phyloP scores from a whole-genome alignment of 225 moss, liverwort and hornwort genomes.

The Takakia lepidozioides region DNA sequence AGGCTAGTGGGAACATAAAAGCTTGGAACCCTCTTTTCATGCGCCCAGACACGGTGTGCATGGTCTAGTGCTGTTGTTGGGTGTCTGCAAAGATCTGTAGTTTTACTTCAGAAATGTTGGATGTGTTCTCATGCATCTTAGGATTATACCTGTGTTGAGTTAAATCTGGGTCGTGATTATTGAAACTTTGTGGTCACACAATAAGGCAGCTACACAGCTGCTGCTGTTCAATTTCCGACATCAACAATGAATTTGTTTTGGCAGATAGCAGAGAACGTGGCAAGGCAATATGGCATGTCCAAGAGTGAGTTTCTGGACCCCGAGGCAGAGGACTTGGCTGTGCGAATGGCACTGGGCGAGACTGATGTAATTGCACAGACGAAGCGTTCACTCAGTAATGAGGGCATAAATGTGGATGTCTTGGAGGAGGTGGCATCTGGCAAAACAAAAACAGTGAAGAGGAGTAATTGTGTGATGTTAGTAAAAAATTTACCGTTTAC shows the following conservation, averaged over 20 bases:
- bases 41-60: slow-evolving; percentile 84
- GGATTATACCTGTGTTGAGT: no score
- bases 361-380: slow-evolving; percentile 99
- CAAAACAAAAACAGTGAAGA: slow-evolving; percentile 55
- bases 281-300: slow-evolving; percentile 83
- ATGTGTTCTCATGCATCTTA: no score
- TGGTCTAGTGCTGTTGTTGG: no score
- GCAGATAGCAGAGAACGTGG: slow-evolving; percentile 95
- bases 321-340: slow-evolving; percentile 87
- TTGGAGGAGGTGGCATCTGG: slow-evolving; percentile 80
- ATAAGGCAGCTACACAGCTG: no score
- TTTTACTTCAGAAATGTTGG: no score
- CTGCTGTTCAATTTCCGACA: no score
- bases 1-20: slow-evolving; percentile 78
- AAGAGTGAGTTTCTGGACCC: slow-evolving; percentile 97
- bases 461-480: slow-evolving; percentile 73
- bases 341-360: slow-evolving; percentile 96
- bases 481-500: slow-evolving; percentile 95
- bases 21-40: slow-evolving; percentile 93
- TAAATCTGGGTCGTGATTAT: no score
- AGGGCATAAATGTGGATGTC: slow-evolving; percentile 78
- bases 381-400: slow-evolving; percentile 72
- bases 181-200: no score
- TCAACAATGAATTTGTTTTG: no score
- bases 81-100: no score